A percentile compares a stretch with the other conserved stretches of the same genome.
phyloP scores from a whole-genome alignment of 345 rosid species.

The Odontarrhena argentea region DNA sequence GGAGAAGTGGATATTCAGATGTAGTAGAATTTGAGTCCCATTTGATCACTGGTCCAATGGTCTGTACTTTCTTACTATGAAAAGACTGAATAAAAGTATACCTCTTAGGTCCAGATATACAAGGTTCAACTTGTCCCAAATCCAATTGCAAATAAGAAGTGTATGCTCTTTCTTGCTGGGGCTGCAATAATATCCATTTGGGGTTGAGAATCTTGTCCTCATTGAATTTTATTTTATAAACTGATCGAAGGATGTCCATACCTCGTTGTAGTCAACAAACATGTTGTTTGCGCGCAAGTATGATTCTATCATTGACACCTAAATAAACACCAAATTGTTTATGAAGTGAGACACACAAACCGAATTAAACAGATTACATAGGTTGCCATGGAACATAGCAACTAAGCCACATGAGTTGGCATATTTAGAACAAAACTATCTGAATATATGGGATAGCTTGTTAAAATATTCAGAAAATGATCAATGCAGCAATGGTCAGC shows the following conservation, averaged over 20 bases:
- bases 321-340: neutral
- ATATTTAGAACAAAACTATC: constrained; percentile 15
- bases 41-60: neutral
- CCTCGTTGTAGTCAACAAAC: constrained; percentile 87
- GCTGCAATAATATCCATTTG: constrained; percentile 46
- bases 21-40: neutral
- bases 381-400: neutral
- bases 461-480: neutral
- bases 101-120: constrained; percentile 93
- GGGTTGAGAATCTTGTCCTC: constrained; percentile 2
- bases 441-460: neutral
- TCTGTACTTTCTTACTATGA: constrained; percentile 12
- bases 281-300: constrained; percentile 86
- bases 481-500: neutral
- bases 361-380: constrained; percentile 1
- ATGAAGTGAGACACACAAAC: constrained; percentile 20
- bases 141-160: constrained; percentile 76
- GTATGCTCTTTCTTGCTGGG: constrained; percentile 68
- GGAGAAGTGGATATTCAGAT: constrained; percentile 5
- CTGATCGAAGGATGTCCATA: constrained; percentile 29
- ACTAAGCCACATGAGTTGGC: neutral
- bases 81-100: constrained; percentile 26
- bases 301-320: constrained; percentile 85
- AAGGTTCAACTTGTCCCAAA: constrained; percentile 77
- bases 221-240: constrained; percentile 15